Evolutionary conservation across 371 early-diverging fungal species (phyloP).

Genomic region (Actinomortierella wolfii): DNA sequence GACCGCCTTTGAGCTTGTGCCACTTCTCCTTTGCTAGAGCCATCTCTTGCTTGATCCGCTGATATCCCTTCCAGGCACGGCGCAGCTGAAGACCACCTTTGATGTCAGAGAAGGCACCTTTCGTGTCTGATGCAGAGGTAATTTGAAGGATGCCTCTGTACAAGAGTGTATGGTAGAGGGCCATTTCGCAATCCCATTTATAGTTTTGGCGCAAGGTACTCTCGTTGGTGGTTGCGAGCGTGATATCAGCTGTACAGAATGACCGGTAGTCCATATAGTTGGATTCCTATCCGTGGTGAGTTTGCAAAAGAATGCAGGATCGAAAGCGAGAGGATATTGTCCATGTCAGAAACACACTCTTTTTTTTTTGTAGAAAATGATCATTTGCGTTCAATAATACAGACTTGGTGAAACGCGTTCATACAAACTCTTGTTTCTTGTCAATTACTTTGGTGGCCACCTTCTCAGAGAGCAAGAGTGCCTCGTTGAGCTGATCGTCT

Average conservation of each 20-base stretch:
- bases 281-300: constrained; percentile 32
- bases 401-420: too few relatives aligned
- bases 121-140: constrained; percentile 41
- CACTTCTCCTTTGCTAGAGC: constrained; percentile 27
- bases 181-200: constrained; percentile 51
- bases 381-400: too few relatives aligned
- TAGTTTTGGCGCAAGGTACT: constrained; percentile 45
- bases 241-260: constrained; percentile 24
- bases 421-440: constrained; percentile 35
- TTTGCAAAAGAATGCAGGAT: constrained; percentile 4
- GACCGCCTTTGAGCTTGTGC: constrained; percentile 26
- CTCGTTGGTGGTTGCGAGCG: constrained; percentile 20
- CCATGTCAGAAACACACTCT: not conserved
- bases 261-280: constrained; percentile 27
- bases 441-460: constrained; percentile 29
- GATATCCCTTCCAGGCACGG: constrained; percentile 48
- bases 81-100: constrained; percentile 47
- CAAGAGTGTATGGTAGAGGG: constrained; percentile 44
- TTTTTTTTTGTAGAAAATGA: not conserved
- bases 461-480: constrained; percentile 34
- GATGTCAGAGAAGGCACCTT: constrained; percentile 47
- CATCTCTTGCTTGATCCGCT: constrained; percentile 47
- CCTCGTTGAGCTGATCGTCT: constrained; percentile 35
- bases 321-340: not conserved
- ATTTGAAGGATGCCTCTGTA: constrained; percentile 47